Conservation (phyloP, 495 filamentous ascomycete genomes). For the Tuber umbilicatum region DNA sequence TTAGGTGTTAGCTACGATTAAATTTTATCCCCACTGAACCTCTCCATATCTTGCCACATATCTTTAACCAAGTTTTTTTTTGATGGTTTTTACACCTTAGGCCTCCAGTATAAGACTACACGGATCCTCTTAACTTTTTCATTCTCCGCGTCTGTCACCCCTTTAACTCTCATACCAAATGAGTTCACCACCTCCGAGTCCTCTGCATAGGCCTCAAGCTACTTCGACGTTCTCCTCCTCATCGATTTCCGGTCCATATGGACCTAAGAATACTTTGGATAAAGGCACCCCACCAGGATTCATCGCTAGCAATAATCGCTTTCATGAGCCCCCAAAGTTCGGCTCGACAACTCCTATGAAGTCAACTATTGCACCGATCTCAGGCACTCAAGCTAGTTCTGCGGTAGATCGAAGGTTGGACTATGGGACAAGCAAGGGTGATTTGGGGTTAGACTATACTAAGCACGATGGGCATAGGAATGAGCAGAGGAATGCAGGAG, state of each 20-base stretch:
- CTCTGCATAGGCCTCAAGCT: conserved; percentile 7
- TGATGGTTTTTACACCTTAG: neutral
- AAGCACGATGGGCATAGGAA: neutral
- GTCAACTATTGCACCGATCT: conserved; percentile 18
- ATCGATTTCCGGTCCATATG: conserved; percentile 32
- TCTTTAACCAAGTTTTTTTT: neutral
- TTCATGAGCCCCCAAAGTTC: conserved; percentile 27
- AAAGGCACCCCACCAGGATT: conserved; percentile 20
- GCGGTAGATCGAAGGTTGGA: neutral
- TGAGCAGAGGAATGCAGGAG: neutral
- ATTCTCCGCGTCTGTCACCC: neutral
- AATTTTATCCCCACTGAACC: neutral
- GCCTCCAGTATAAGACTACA: neutral
- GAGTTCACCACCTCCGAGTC: conserved; percentile 20
- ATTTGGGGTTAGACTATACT: neutral
- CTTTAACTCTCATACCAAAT: conserved; percentile 7
- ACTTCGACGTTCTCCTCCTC: conserved; percentile 7
- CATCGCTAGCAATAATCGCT: neutral
- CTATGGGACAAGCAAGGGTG: neutral
- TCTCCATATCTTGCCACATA: neutral
- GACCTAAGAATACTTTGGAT: conserved; percentile 33
- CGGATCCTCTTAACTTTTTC: neutral
- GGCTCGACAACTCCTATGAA: conserved; percentile 40
- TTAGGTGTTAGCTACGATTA: neutral
- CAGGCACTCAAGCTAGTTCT: conserved; percentile 16